Conservation (phyloP, 805 yeast species). For the Blastobotrys attinorum region DNA sequence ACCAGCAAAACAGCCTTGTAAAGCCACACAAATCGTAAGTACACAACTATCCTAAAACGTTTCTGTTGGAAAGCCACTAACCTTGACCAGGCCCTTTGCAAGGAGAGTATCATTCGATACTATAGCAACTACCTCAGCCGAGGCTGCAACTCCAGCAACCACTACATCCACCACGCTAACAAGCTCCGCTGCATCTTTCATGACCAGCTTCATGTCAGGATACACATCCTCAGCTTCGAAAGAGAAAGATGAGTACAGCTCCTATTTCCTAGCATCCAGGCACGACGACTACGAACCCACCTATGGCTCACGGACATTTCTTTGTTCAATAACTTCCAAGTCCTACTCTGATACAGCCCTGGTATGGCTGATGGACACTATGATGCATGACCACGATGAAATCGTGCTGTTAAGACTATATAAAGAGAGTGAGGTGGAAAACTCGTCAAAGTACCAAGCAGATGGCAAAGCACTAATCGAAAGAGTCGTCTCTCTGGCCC, state of each 20-base stretch:
- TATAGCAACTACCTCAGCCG: conserved; percentile 6
- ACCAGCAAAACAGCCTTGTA: too few relatives aligned
- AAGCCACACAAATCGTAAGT: too few relatives aligned
- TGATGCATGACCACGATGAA: conserved; percentile 20
- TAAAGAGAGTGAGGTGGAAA: conserved; percentile 4
- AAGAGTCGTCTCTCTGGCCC: conserved; percentile 9
- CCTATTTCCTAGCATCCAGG: conserved; percentile 16
- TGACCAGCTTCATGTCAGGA: conserved; percentile 2
- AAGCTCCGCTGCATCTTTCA: too few relatives aligned
- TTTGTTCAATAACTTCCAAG: conserved; percentile 15
- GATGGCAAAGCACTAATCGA: conserved; percentile 15
- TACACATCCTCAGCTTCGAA: conserved; percentile 2
- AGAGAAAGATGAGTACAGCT: conserved; percentile 10
- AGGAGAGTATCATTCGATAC: conserved; percentile 18
- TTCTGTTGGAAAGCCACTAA: too few relatives aligned
- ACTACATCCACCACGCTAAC: conserved; percentile 1
- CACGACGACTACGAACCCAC: conserved; percentile 10
- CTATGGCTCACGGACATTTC: conserved; percentile 13
- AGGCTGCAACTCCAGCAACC: conserved; percentile 1
- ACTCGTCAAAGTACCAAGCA: conserved; percentile 9
- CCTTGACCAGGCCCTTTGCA: not conserved
- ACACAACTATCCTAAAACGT: too few relatives aligned
- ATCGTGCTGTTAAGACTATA: conserved; percentile 16
- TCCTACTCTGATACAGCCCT: conserved; percentile 12
- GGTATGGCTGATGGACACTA: conserved; percentile 13